Evolutionary conservation across 306 rosid species (phyloP), one percentile per base, ranked within the genome.

Genomic region (Fragaria vesca): DNA sequence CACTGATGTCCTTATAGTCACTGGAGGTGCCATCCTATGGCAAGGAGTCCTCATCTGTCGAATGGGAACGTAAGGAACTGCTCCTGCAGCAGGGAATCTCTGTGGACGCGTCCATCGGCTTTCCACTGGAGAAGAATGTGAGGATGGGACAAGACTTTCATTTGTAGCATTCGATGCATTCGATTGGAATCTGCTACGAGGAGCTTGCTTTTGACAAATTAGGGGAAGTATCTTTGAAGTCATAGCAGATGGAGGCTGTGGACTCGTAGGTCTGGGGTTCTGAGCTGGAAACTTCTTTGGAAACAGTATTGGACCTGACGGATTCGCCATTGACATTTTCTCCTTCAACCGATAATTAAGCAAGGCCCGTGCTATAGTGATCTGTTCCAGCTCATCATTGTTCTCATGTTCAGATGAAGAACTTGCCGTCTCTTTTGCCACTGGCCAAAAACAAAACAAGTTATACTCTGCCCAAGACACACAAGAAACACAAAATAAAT

Each of bases 191-290:
- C 88, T 89, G 85, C 79, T 79, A 42, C 88, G 88, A 75, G 83
- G 71, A 78, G 86, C 81, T 38, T 86, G 75, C 88, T 80, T 96
- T 77, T 71, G 98, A 87, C 88, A 91, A 72, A 96, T 90, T 60
- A 96, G 73, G 42, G 99, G 99, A 77, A 96, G 97, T 76, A 96
- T 96, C 81, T 91, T 96, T 34, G 99, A 96, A 66, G 89, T 90
- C 15, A 95, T 85, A 2, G 86, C 86, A 47, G 83, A 87, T 28
- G 83, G 89, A 48, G 97, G 90, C 71, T 87, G 99, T 47, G 97
- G 96, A 79, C 99, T 96, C 15, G 96, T 91, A 78, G 99, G 91
- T 82, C 99, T 89, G 8, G 86, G 87, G 83, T 80, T 85, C 69
- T 89, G 94, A 83, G 85, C 42, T 24, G 91, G 91, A 83, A 91